Evolutionary conservation across 73 alveolate species (phyloP).

Genomic region (Paramecium tetraurelia): DNA sequence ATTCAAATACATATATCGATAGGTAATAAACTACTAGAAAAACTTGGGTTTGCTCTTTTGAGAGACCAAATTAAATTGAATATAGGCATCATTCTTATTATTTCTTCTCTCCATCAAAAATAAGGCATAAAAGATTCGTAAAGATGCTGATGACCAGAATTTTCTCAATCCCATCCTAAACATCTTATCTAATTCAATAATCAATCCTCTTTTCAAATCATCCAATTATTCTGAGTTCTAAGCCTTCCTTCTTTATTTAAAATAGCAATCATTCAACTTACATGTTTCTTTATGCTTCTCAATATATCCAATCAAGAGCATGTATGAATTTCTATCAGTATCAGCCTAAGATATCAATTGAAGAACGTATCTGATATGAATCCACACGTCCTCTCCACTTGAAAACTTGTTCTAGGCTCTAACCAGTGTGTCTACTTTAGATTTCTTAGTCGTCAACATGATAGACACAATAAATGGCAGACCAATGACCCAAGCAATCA

Average conservation of each 20-base stretch:
- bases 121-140: constrained; percentile 85
- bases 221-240: constrained; percentile 37
- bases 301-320: constrained; percentile 86
- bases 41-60: neutral
- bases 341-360: constrained; percentile 74
- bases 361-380: constrained; percentile 80
- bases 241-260: constrained; percentile 67
- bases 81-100: constrained; percentile 52
- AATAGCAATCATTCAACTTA: constrained; percentile 79
- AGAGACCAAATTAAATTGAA: neutral
- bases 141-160: constrained; percentile 85
- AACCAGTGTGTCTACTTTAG: constrained; percentile 73
- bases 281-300: constrained; percentile 89
- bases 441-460: constrained; percentile 74
- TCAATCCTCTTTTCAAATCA: constrained; percentile 16
- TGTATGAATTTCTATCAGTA: constrained; percentile 78
- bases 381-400: constrained; percentile 85
- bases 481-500: constrained; percentile 82
- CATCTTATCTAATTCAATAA: constrained; percentile 80
- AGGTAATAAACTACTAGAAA: constrained; percentile 45
- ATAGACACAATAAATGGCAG: constrained; percentile 78
- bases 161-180: constrained; percentile 80
- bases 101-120: constrained; percentile 88
- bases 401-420: constrained; percentile 79
- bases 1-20: constrained; percentile 28